Percentiles rank a stretch among this genome's conserved stretches.
Conservation (phyloP, 768 basidiomycete species). For the Macrolepiota fuliginosa region DNA sequence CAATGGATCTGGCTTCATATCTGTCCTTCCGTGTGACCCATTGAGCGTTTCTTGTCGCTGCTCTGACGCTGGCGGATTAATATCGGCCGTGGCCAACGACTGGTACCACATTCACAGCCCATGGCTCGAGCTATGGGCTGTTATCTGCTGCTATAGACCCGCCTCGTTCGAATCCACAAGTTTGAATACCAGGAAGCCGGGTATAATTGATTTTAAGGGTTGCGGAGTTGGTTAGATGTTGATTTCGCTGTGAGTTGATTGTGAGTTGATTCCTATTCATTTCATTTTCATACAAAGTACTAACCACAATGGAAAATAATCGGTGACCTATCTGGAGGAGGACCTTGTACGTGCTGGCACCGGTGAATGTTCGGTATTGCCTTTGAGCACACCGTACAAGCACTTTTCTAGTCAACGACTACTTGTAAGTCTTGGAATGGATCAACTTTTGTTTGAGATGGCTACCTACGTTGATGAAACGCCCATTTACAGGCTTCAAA, state of each 20-base stretch:
- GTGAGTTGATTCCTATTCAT: background rate
- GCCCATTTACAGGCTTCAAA: background rate
- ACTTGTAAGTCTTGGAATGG: no score
- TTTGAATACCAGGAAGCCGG: no score
- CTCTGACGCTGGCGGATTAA: background rate
- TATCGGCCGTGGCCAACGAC: background rate
- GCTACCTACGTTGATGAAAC: no score
- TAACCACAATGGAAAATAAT: background rate
- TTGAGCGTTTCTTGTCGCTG: background rate
- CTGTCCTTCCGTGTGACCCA: background rate
- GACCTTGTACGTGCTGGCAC: background rate
- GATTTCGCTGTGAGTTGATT: background rate
- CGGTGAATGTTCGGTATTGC: background rate
- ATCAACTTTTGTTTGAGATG: no score
- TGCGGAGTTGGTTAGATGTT: background rate
- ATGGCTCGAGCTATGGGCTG: no score
- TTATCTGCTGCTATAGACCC: no score
- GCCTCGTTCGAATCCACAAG: no score
- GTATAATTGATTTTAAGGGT: no score
- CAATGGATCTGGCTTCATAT: background rate
- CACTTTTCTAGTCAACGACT: no score
- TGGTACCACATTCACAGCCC: no score
- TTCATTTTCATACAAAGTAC: no score
- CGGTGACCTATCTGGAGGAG: background rate
- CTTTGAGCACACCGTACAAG: background rate